phyloP scores from a whole-genome alignment of 2,329 filamentous ascomycete species.

The Ambrosiella cleistominuta region DNA sequence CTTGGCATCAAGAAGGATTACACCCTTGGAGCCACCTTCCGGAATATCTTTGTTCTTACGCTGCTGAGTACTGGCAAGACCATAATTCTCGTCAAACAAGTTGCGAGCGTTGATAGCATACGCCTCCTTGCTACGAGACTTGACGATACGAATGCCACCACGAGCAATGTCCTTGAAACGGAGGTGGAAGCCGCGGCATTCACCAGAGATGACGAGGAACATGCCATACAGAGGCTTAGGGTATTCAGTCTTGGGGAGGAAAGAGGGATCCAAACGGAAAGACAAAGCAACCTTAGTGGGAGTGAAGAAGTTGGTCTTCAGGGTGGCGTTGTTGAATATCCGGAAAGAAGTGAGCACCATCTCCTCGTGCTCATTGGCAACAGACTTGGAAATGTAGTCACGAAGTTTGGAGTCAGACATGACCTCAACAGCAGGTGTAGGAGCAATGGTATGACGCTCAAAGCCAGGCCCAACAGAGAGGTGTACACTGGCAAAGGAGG shows the following conservation, averaged over 20 bases:
- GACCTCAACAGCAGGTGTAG: conserved; percentile 45
- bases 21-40: conserved; percentile 94
- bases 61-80: conserved; percentile 93
- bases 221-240: conserved; percentile 88
- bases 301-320: conserved; percentile 96
- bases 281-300: conserved; percentile 95
- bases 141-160: conserved; percentile 95
- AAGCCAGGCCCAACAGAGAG: conserved; percentile 37
- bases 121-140: conserved; percentile 88
- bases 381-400: conserved; percentile 57
- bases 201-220: conserved; percentile 95
- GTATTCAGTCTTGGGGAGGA: conserved; percentile 84
- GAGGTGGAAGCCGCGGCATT: conserved; percentile 92
- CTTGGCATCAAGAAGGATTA: conserved; percentile 81
- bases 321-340: conserved; percentile 78
- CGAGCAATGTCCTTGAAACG: conserved; percentile 94
- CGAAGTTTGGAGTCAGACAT: conserved; percentile 57
- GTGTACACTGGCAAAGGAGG: conserved; percentile 80
- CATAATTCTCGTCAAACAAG: conserved; percentile 97
- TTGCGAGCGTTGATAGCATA: conserved; percentile 93
- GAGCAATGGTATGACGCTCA: conserved; percentile 30
- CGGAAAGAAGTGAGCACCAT: conserved; percentile 97
- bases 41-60: conserved; percentile 99
- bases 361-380: conserved; percentile 83
- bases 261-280: conserved; percentile 79